A percentile compares a stretch with the other conserved stretches of the same genome.
Evolutionary conservation across 208 protist species (phyloP).

Genomic region (Leishmania tropica): DNA sequence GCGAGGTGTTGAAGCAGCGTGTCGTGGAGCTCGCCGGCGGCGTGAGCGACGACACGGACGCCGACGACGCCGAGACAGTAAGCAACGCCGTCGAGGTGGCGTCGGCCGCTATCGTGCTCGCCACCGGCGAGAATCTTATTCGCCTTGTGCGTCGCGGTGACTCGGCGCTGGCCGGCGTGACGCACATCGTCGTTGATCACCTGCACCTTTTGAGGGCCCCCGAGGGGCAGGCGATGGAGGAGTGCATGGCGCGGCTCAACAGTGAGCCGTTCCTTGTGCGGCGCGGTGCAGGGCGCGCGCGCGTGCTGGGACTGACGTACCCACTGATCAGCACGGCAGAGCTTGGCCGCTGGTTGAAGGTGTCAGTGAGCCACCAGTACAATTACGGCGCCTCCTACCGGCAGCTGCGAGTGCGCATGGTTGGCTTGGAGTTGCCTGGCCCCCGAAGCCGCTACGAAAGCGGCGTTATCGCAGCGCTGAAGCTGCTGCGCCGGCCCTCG

Average conservation of each 20-base stretch:
- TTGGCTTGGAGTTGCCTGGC: constrained; percentile 56
- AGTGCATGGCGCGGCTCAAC: constrained; percentile 82
- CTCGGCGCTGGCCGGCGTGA: constrained; percentile 52
- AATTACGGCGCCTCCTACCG: constrained; percentile 85
- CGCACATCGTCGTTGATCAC: constrained; percentile 84
- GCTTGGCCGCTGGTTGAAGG: constrained; percentile 85
- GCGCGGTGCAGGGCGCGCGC: constrained; percentile 49
- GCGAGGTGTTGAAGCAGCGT: constrained; percentile 58
- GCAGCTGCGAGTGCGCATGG: constrained; percentile 66
- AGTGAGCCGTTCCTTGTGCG: constrained; percentile 63
- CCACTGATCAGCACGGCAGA: constrained; percentile 83
- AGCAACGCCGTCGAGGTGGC: constrained; percentile 25
- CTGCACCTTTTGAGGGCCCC: constrained; percentile 77
- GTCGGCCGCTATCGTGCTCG: constrained; percentile 63
- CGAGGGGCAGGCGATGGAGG: constrained; percentile 81
- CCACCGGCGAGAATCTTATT: constrained; percentile 50
- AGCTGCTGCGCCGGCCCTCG: constrained; percentile 54
- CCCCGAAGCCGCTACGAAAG: constrained; percentile 68
- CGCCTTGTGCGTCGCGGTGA: constrained; percentile 53
- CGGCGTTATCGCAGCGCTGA: constrained; percentile 52
- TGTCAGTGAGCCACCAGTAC: constrained; percentile 58
- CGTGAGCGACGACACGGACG: background rate
- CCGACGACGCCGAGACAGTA: background rate
- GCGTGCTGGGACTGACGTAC: constrained; percentile 85
- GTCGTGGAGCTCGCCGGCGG: constrained; percentile 48